These are phyloP conservation scores for Cryptococcus neoformans DNA, from an alignment of 1,284 basidiomycete genomes.

Conservation along the genomic window DNA sequence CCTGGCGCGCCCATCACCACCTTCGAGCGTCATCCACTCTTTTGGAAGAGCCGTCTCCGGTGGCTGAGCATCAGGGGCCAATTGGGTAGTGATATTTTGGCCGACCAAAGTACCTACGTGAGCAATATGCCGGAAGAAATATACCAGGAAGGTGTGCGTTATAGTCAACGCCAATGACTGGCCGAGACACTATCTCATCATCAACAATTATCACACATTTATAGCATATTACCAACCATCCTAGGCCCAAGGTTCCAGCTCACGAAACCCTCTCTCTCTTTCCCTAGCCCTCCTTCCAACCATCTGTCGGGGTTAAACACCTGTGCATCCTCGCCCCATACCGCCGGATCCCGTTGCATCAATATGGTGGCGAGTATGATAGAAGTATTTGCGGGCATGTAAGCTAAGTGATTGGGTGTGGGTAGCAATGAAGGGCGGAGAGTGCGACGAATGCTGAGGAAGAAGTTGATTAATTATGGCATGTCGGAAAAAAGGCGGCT, in stretches of 20 bases:
- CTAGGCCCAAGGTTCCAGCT: conserved; percentile 38
- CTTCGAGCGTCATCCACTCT: conserved; percentile 19
- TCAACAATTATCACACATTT: not conserved
- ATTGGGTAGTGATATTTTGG: not conserved
- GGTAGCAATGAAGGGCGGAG: conserved; percentile 28
- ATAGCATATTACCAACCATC: conserved; percentile 19
- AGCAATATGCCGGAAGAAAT: conserved; percentile 18
- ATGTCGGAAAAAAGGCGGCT: not conserved
- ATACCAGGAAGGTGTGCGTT: conserved; percentile 27
- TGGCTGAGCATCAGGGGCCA: conserved; percentile 24
- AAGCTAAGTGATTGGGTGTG: conserved; percentile 19
- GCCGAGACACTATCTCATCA: conserved; percentile 29
- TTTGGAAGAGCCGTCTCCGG: conserved; percentile 20
- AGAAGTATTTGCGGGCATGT: conserved; percentile 36
- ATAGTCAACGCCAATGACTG: conserved; percentile 34
- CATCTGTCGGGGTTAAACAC: conserved; percentile 32
- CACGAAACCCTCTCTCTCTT: conserved; percentile 26
- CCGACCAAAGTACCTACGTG: not conserved
- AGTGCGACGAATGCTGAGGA: conserved; percentile 33
- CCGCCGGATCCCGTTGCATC: conserved; percentile 26
- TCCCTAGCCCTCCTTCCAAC: conserved; percentile 12
- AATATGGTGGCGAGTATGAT: conserved; percentile 31
- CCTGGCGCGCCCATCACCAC: conserved; percentile 24
- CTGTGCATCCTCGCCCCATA: conserved; percentile 38
- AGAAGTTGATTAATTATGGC: not conserved